A percentile compares a stretch with the other conserved stretches of the same genome.
Evolutionary conservation across 208 protist genomes (phyloP).

Genomic region (Tritrichomonas musculus): DNA sequence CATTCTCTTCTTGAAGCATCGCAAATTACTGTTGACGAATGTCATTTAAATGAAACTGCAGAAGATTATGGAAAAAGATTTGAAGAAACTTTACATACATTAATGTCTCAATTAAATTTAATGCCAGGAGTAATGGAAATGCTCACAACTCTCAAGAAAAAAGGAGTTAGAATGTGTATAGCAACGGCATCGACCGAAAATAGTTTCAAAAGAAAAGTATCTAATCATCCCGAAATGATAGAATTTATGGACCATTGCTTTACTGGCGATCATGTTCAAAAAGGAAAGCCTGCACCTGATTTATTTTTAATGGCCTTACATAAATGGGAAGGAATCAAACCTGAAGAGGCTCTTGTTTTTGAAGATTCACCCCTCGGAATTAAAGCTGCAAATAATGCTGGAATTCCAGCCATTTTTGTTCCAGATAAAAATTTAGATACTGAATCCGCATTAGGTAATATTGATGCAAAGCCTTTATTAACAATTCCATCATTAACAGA

Average conservation of each 20-base stretch:
- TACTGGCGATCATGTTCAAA: background rate
- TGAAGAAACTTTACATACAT: background rate
- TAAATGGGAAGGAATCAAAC: background rate
- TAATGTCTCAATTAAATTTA: background rate
- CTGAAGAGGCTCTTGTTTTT: background rate
- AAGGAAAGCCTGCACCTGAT: slow-evolving; percentile 6
- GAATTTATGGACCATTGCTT: background rate
- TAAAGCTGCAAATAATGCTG: background rate
- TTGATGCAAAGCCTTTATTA: background rate
- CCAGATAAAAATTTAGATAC: background rate
- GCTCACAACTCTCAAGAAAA: background rate
- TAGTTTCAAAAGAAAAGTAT: background rate
- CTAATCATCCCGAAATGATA: background rate
- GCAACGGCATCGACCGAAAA: background rate
- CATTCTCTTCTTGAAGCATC: background rate
- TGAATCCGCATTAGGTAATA: background rate
- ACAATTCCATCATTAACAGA: background rate
- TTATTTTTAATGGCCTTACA: background rate
- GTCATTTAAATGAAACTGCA: background rate
- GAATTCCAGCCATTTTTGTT: background rate
- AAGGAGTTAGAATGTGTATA: background rate
- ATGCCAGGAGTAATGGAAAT: background rate
- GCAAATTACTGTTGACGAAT: background rate
- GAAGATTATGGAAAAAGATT: background rate
- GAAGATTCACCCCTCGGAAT: background rate